Base-by-base conservation (phyloP, 495 filamentous ascomycete genomes). In the Ascodesmis nigricans region DNA sequence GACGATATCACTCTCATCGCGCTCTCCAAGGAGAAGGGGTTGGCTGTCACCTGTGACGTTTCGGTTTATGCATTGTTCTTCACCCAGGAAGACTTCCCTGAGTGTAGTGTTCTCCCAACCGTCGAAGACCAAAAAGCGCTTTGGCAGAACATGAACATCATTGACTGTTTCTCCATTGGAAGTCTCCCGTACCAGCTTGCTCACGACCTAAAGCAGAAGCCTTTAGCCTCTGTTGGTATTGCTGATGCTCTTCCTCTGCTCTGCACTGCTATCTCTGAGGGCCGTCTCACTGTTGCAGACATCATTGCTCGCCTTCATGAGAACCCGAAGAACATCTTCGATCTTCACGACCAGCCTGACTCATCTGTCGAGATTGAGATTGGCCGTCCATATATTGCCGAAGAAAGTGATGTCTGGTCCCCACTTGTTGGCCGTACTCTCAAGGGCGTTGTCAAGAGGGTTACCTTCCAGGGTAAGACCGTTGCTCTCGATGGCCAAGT, bases 21-120 rank as follows among this genome's bases (percentile, higher is more conserved):
- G 2, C 60, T 82, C 5, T 71, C 74, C 56, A 87, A 87, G 55
- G 64, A 73, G 47, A 84, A 81, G 59, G 78, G 76, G 19, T 60
- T 83, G 32, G 73, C 72, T 51, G 77, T 87, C 36, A 82, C 78
- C 18, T 87, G 78, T 55, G 78, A 87, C 55, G 75, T 84, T 29
- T 72, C 72, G 14, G 64, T 83, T 43, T 82, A 77, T 57, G 65
- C 71, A n/a, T 62, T 87, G 19, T 84, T 82, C 58, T 58, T 87
- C 3, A 72, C 71, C 5, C 73, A 67, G 47, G 60, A 69, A n/a
- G 73, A 82, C 42, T 78, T 63, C 54, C 75, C 78, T 1, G 60
- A 69, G 26, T 78, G 68, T 54, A 58, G 58, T 37, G 63, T 64
- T 45, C 58, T 87, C 35, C 77, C 78, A 5, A 73, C 73, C 2